Evolutionary conservation across 331 rosid species (phyloP).

Genomic region (Rosa hybrid): DNA sequence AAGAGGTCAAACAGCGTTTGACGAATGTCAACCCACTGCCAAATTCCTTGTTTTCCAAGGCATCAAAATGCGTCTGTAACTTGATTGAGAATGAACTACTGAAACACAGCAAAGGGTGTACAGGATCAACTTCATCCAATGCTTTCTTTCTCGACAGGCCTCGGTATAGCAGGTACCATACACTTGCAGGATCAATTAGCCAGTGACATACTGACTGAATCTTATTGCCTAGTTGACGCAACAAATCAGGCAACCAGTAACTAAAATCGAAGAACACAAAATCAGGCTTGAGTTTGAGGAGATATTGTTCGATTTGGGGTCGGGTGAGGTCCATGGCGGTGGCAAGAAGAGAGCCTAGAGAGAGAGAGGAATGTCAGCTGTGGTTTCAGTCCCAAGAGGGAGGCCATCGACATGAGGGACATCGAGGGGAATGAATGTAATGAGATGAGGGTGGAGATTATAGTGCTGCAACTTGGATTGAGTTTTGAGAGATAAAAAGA

Average conservation of each 20-base stretch:
- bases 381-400: slow-evolving; percentile 52
- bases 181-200: slow-evolving; percentile 39
- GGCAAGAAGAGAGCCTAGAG: slow-evolving; percentile 36
- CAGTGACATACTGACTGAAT: slow-evolving; percentile 40
- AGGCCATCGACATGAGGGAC: slow-evolving; percentile 53
- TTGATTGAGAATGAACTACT: no score
- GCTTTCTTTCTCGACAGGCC: no score
- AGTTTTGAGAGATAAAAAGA: slow-evolving; percentile 42
- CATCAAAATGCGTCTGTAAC: no score
- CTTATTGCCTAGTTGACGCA: slow-evolving; percentile 17
- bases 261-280: slow-evolving; percentile 54
- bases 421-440: slow-evolving; percentile 50
- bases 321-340: slow-evolving; percentile 55
- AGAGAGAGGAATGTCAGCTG: slow-evolving; percentile 42
- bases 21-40: no score
- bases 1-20: slow-evolving; percentile 23
- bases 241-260: slow-evolving; percentile 50
- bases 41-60: no score
- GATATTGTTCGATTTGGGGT: slow-evolving; percentile 34
- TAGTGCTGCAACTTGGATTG: slow-evolving; percentile 38
- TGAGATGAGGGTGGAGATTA: slow-evolving; percentile 49
- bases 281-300: slow-evolving; percentile 41
- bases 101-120: no score
- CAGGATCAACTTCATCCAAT: no score
- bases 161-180: no score